phyloP scores from a whole-genome alignment of 768 basidiomycete species.

The Coprinellus aureogranulatus region DNA sequence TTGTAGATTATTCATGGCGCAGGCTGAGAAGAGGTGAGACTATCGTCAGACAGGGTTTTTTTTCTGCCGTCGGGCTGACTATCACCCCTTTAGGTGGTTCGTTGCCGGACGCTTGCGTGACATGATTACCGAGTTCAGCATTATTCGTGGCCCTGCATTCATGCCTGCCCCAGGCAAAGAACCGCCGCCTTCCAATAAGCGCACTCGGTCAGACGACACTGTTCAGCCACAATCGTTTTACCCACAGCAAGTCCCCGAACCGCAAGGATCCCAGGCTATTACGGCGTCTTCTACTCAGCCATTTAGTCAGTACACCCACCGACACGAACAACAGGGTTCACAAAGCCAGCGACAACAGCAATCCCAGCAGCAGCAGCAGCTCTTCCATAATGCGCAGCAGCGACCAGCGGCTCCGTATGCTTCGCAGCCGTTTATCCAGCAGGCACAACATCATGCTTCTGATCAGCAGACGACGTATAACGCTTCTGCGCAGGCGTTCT shows the following conservation, averaged over 20 bases:
- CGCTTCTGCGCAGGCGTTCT: background rate
- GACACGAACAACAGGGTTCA: too few species aligned
- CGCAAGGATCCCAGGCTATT: background rate
- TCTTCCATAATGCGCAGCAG: too few species aligned
- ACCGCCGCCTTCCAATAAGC: background rate
- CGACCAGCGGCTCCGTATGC: too few species aligned
- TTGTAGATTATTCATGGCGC: constrained; percentile 47
- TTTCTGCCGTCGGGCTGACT: background rate
- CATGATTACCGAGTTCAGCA: constrained; percentile 2
- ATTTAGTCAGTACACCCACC: too few species aligned
- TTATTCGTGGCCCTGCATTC: background rate
- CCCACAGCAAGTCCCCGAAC: background rate
- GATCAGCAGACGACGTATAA: background rate
- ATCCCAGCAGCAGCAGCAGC: background rate
- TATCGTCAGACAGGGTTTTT: background rate
- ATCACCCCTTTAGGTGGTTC: constrained; percentile 28
- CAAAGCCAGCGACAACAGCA: background rate
- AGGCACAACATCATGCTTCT: too few species aligned
- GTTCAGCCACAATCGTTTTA: background rate
- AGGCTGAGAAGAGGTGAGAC: constrained; percentile 33
- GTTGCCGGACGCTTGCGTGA: constrained; percentile 32
- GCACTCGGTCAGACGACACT: background rate
- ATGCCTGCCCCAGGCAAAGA: background rate
- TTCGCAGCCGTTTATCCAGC: too few species aligned
- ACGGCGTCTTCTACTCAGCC: background rate